A percentile compares a stretch with the other conserved stretches of the same genome.
Conservation (phyloP, 2,329 filamentous ascomycete genomes). For the Pseudogymnoascus sp. region DNA sequence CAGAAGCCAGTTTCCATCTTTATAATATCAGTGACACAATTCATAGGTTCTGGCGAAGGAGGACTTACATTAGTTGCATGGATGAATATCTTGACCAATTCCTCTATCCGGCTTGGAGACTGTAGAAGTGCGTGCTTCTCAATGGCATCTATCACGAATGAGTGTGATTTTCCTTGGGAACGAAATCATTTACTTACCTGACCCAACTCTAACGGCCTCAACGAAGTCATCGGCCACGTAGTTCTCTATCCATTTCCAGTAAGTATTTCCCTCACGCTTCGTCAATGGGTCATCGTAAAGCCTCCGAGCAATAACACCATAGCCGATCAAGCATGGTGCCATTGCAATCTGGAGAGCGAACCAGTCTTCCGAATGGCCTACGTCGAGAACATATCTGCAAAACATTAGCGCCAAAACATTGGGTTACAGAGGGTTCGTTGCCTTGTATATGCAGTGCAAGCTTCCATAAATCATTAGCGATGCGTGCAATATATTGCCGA, state of each 20-base stretch:
- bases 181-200: conserved; percentile 42
- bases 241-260: conserved; percentile 87
- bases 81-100: conserved; percentile 75
- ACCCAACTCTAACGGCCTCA: conserved; percentile 60
- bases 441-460: conserved; percentile 71
- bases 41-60: not conserved
- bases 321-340: conserved; percentile 83
- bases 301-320: conserved; percentile 67
- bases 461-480: conserved; percentile 27
- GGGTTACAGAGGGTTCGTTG: conserved; percentile 12
- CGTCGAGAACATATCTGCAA: conserved; percentile 69
- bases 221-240: conserved; percentile 76
- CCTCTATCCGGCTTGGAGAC: conserved; percentile 67
- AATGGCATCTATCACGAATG: conserved; percentile 48
- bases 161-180: not conserved
- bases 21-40: conserved; percentile 19
- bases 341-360: conserved; percentile 77
- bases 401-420: not conserved
- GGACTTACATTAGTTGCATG: conserved; percentile 68
- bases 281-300: conserved; percentile 56
- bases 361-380: conserved; percentile 82
- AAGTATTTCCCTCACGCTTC: conserved; percentile 56
- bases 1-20: conserved; percentile 68
- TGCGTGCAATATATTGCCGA: not conserved
- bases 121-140: conserved; percentile 67